Evolutionary conservation across 2,329 filamentous ascomycete genomes (phyloP).

Genomic region (Arthrocladium fulminans): DNA sequence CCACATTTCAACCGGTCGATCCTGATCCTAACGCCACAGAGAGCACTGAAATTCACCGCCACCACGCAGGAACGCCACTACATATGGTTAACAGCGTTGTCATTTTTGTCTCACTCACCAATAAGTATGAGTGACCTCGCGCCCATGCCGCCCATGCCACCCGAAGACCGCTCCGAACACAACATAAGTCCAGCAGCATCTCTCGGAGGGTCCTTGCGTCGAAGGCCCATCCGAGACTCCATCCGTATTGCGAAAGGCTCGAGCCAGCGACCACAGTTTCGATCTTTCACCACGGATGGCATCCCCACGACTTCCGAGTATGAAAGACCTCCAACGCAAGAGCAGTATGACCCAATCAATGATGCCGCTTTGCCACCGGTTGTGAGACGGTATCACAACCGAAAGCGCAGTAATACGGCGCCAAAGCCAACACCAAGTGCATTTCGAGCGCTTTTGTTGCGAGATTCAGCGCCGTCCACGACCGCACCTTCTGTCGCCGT

Average conservation of each 20-base stretch:
- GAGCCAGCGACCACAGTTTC: conserved; percentile 10
- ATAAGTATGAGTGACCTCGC: conserved; percentile 70
- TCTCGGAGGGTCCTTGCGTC: conserved; percentile 42
- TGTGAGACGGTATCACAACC: conserved; percentile 56
- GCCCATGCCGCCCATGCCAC: conserved; percentile 45
- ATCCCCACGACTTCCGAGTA: conserved; percentile 23
- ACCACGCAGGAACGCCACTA: conserved; percentile 77
- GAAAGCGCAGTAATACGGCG: conserved; percentile 84
- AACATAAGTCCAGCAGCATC: conserved; percentile 21
- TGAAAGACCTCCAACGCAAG: conserved; percentile 12
- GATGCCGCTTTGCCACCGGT: conserved; percentile 43
- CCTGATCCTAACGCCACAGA: conserved; percentile 82
- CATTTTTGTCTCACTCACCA: conserved; percentile 85
- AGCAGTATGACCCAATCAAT: conserved; percentile 27
- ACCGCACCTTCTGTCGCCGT: conserved; percentile 19
- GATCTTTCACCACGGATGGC: conserved; percentile 30
- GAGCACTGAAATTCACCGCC: conserved; percentile 92
- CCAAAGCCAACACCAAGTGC: conserved; percentile 61
- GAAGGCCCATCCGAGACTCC: conserved; percentile 69
- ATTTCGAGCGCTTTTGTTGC: conserved; percentile 67
- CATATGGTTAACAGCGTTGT: conserved; percentile 86
- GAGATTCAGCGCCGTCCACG: conserved; percentile 24
- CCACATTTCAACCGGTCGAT: conserved; percentile 82
- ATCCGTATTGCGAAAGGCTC: conserved; percentile 68
- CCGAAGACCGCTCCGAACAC: conserved; percentile 28